phyloP scores from a whole-genome alignment of 2,329 filamentous ascomycete species.

The Sporothrix brasiliensis region DNA sequence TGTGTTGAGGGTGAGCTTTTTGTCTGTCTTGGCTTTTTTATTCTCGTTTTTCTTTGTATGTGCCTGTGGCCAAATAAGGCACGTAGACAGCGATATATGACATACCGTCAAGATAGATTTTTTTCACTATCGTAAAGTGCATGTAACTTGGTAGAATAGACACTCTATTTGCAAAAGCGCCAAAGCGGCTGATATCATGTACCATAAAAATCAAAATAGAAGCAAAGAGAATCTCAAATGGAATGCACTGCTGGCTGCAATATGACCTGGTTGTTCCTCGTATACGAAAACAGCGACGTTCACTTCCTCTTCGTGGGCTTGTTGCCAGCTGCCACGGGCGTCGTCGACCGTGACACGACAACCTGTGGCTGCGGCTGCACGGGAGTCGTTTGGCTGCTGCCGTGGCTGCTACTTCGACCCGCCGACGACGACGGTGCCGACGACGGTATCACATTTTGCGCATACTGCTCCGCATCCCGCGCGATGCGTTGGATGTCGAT shows the following conservation, averaged over 20 bases:
- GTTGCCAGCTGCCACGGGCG: conserved; percentile 11
- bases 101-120: background rate
- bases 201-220: background rate
- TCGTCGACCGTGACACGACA: conserved; percentile 16
- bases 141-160: background rate
- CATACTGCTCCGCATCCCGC: conserved; percentile 66
- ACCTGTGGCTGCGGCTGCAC: conserved; percentile 8
- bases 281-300: background rate
- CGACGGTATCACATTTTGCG: conserved; percentile 48
- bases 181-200: background rate
- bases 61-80: background rate
- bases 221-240: background rate
- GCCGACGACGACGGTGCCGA: background rate
- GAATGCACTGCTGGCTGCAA: background rate
- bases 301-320: conserved; percentile 21
- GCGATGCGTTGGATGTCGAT: conserved; percentile 65
- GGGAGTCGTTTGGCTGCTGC: background rate
- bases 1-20: conserved; percentile 12
- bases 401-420: background rate
- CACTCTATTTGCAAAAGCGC: background rate
- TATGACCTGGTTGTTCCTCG: background rate
- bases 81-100: conserved; percentile 14
- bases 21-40: background rate
- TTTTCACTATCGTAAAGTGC: background rate
- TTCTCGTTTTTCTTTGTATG: background rate